Percentiles rank a stretch among this genome's conserved stretches.
phyloP scores from a whole-genome alignment of 257 asterid species.

The Solanum neorickii region DNA sequence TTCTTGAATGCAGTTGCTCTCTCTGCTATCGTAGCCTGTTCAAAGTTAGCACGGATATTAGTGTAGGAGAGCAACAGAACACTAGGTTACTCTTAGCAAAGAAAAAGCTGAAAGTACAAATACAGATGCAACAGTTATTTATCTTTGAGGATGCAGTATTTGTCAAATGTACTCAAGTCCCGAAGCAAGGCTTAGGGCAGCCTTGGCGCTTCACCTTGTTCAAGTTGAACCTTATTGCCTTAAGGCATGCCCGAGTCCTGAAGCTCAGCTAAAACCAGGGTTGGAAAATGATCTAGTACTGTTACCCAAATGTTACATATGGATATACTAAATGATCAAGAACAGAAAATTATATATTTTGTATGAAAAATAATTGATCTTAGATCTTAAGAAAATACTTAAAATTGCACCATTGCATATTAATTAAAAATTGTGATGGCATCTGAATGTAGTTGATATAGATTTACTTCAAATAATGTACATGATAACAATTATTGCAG shows the following conservation, averaged over 20 bases:
- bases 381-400: not conserved
- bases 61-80: not conserved
- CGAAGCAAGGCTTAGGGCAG: not conserved
- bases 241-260: not conserved
- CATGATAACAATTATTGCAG: not conserved
- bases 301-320: not conserved
- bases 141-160: not conserved
- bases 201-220: not conserved
- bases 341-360: not conserved
- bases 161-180: not conserved
- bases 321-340: not conserved
- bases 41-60: not conserved
- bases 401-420: not conserved
- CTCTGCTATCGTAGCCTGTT: constrained; percentile 81
- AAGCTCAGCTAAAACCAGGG: not conserved
- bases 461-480: not conserved
- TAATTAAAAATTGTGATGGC: not conserved
- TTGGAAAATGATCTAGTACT: not conserved
- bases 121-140: not conserved
- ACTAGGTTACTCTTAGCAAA: not conserved
- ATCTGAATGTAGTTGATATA: not conserved
- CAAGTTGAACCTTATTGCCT: not conserved
- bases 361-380: not conserved
- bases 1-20: constrained; percentile 86
- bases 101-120: constrained; percentile 1